Evolutionary conservation across 371 early-diverging fungal genomes (phyloP).

Genomic region (Apophysomyces variabilis): DNA sequence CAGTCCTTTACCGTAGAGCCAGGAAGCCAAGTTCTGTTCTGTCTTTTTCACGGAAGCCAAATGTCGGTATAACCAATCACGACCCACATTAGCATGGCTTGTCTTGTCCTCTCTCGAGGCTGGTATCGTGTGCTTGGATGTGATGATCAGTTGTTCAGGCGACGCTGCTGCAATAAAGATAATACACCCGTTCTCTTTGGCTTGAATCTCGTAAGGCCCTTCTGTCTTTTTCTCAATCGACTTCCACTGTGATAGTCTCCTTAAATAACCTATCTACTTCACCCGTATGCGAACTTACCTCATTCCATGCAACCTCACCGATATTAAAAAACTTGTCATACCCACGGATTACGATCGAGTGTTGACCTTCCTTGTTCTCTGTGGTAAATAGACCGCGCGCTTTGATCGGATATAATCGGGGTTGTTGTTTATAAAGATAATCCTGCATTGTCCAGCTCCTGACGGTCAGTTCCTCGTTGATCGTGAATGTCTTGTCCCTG

Average conservation of each 20-base stretch:
- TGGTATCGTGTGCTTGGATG: slow-evolving; percentile 83
- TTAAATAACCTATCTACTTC: not conserved
- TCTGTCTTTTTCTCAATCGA: slow-evolving; percentile 62
- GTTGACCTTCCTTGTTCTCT: slow-evolving; percentile 22
- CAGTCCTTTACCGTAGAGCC: slow-evolving; percentile 69
- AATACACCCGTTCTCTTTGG: slow-evolving; percentile 97
- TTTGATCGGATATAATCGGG: slow-evolving; percentile 65
- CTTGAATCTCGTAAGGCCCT: slow-evolving; percentile 90
- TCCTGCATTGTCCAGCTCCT: slow-evolving; percentile 52
- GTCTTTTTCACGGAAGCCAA: slow-evolving; percentile 59
- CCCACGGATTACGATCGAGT: slow-evolving; percentile 78
- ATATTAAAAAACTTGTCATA: slow-evolving; percentile 96
- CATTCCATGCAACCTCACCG: slow-evolving; percentile 60
- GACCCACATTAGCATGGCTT: slow-evolving; percentile 67
- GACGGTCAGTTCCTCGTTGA: slow-evolving; percentile 24
- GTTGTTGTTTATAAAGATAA: slow-evolving; percentile 59
- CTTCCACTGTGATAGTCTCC: slow-evolving; percentile 47
- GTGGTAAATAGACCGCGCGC: slow-evolving; percentile 87
- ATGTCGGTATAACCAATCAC: slow-evolving; percentile 78
- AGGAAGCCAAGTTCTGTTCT: slow-evolving; percentile 68
- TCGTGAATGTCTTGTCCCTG: slow-evolving; percentile 26
- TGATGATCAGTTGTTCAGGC: slow-evolving; percentile 68
- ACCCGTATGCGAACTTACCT: slow-evolving; percentile 25
- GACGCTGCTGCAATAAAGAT: slow-evolving; percentile 81
- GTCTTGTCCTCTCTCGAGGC: slow-evolving; percentile 35